Percentiles rank a stretch among this genome's conserved stretches.
These are phyloP conservation scores for Stephanocyclus meneghinianus DNA, from an alignment of 352 stramenopile genomes.

Conservation along the genomic window DNA sequence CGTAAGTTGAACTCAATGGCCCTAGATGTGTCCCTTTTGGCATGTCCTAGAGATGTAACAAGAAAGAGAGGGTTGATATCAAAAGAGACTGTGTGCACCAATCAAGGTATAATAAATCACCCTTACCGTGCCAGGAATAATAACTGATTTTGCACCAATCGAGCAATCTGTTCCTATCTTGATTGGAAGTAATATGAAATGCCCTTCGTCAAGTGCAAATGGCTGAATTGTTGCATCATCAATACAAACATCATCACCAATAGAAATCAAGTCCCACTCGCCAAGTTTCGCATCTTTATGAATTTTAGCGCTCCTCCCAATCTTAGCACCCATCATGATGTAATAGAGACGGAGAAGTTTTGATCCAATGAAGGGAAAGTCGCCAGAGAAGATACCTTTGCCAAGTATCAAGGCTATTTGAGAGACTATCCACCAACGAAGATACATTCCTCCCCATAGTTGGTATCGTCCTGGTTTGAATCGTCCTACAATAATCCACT, in stretches of 20 bases:
- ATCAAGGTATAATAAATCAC: neutral
- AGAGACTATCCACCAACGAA: constrained; percentile 71
- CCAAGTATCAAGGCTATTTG: constrained; percentile 54
- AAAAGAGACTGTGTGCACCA: too few species aligned
- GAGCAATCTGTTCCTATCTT: constrained; percentile 43
- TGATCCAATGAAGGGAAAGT: constrained; percentile 35
- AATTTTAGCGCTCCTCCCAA: constrained; percentile 53
- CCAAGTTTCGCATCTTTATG: constrained; percentile 55
- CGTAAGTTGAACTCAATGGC: constrained; percentile 60
- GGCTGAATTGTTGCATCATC: constrained; percentile 53
- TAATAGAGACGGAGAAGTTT: constrained; percentile 54
- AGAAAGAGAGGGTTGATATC: neutral
- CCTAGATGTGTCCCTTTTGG: constrained; percentile 37
- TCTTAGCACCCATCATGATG: constrained; percentile 56
- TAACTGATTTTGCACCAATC: constrained; percentile 55
- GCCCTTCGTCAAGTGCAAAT: constrained; percentile 65
- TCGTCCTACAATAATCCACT: constrained; percentile 65
- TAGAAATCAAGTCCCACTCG: constrained; percentile 62
- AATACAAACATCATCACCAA: constrained; percentile 52
- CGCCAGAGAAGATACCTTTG: constrained; percentile 19
- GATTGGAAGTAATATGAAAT: constrained; percentile 56
- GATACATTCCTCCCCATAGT: constrained; percentile 58
- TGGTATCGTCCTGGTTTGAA: constrained; percentile 58
- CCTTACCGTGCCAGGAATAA: constrained; percentile 56
- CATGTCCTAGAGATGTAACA: neutral